Evolutionary conservation across 2,329 filamentous ascomycete species (phyloP), one percentile per base, ranked within the genome.

Genomic region (Rutstroemia sp.): DNA sequence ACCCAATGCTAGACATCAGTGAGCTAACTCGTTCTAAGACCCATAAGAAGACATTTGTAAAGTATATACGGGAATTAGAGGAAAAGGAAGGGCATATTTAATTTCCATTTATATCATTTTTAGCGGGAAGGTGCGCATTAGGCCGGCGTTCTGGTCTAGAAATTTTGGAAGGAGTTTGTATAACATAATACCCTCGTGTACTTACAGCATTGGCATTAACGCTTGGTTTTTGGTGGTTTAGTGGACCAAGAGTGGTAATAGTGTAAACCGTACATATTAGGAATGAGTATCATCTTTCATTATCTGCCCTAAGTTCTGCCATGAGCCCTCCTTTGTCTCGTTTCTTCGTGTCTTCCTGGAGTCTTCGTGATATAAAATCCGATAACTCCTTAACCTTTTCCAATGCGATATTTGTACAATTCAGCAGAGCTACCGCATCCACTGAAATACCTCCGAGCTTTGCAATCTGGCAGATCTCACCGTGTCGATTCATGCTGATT

Each of bases 41-140:
- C 51, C 94, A 99, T 72, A 97, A 97, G 76, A 99, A 99, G 76
- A 86, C 84, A 4, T 97, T 99, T 75, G 92, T 96, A 58, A 92
- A 89, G 71, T 96, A 95, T 69, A 87, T 95, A 72, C 89, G 92
- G 63, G 87, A 95, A 67, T 74, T 92, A 47, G 88, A 94, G 68
- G 78, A 86, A 47, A 61, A 61, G n/a, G 64, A 66, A 38, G 63
- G 61, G 14, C 60, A 64, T 52, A 45, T 27, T 51, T 56, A 39
- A 56, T 51, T 27, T 45, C 27, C 17, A 19, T 38, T 21, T 48
- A 8, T 54, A 30, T 44, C 44, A 30, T 51, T 34, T 51, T 56
- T 51, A 45, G 47, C 47, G 38, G 30, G 16, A 36, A 21, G 46
- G 51, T 25, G 39, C 40, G 52, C 40, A 51, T 58, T 38, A 50